phyloP scores from a whole-genome alignment of 768 basidiomycete genomes.

The Naganishia randhawae region DNA sequence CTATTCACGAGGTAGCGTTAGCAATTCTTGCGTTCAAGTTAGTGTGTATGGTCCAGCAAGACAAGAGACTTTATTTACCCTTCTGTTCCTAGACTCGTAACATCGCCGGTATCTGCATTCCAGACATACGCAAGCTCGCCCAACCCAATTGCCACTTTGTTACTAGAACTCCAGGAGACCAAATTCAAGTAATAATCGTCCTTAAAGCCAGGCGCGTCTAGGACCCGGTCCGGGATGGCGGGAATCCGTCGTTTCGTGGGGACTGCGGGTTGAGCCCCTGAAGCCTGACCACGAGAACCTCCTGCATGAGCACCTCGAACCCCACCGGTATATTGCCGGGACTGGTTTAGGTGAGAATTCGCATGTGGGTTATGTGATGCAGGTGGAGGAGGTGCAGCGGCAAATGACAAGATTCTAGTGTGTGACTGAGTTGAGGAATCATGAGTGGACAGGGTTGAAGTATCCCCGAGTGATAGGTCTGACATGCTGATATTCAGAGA shows the following conservation, averaged over 20 bases:
- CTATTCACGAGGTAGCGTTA: conserved; percentile 36
- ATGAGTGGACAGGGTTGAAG: conserved; percentile 35
- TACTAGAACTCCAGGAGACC: conserved; percentile 78
- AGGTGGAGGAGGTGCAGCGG: conserved; percentile 65
- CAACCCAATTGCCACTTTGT: conserved; percentile 84
- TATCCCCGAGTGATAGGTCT: conserved; percentile 35
- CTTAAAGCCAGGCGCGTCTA: conserved; percentile 78
- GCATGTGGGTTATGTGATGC: conserved; percentile 73
- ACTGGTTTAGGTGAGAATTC: conserved; percentile 71
- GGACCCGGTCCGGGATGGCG: conserved; percentile 81
- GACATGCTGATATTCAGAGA: conserved; percentile 26
- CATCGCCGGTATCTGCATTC: conserved; percentile 83
- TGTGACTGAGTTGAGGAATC: conserved; percentile 28
- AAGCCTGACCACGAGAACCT: conserved; percentile 51
- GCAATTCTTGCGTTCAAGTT: conserved; percentile 4
- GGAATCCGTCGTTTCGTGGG: conserved; percentile 77
- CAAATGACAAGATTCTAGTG: conserved; percentile 75
- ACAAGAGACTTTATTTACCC: conserved; percentile 59
- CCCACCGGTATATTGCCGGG: conserved; percentile 54
- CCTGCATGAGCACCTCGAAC: conserved; percentile 65
- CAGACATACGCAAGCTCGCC: conserved; percentile 85
- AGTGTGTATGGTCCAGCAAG: conserved; percentile 57
- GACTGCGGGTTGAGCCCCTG: conserved; percentile 63
- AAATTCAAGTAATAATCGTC: conserved; percentile 98
- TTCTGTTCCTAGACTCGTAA: conserved; percentile 56